phyloP scores from a whole-genome alignment of 192 early-diverging fungal species.

The Backusella australiensis region DNA sequence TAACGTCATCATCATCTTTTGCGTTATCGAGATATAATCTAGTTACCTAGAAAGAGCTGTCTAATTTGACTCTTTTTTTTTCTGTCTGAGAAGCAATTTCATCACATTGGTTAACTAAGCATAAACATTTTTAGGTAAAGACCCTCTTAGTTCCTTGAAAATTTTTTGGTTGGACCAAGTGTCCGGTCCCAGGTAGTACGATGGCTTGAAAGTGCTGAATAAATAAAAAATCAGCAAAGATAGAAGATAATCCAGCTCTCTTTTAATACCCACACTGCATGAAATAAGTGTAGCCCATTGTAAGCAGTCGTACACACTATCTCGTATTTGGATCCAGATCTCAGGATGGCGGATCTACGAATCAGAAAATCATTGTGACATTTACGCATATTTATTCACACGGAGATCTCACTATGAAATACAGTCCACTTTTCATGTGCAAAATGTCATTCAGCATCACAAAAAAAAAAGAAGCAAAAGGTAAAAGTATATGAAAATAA shows the following conservation, averaged over 20 bases:
- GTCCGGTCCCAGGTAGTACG: not conserved
- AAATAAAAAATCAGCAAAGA: conserved; percentile 3
- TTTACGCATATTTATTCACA: not conserved
- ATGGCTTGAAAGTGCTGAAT: not conserved
- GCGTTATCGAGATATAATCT: not conserved
- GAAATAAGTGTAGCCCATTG: not conserved
- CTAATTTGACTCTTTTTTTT: not conserved
- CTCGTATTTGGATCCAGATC: not conserved
- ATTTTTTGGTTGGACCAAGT: not conserved
- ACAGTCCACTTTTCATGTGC: not conserved
- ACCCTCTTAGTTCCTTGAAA: not conserved
- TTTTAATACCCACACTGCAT: not conserved
- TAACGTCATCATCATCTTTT: not conserved
- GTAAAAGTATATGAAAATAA: not conserved
- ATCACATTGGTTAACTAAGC: not conserved
- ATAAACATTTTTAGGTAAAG: not conserved
- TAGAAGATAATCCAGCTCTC: not conserved
- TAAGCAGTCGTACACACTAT: not conserved
- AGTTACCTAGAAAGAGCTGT: not conserved
- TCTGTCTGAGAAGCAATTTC: not conserved
- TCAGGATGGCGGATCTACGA: not conserved
- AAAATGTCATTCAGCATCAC: not conserved
- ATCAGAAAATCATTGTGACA: not conserved
- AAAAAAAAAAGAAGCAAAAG: not conserved
- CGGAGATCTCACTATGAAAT: not conserved